These are phyloP conservation scores for Mesostigma viride DNA, from an alignment of 139 green algal species.

Conservation along the genomic window DNA sequence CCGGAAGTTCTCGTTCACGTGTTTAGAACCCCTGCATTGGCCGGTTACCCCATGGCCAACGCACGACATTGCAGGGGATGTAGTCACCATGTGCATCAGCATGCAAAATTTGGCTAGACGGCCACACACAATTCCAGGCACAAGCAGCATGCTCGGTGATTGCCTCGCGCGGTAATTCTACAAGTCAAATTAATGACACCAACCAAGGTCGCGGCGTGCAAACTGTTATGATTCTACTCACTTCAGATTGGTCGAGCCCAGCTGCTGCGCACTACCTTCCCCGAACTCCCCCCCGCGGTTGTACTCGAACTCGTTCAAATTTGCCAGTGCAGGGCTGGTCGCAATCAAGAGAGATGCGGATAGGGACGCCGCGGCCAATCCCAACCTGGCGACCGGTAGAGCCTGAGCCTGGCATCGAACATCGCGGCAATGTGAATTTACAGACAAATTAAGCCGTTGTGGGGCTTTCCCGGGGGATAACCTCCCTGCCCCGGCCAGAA, in stretches of 20 bases:
- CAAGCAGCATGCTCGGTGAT: not conserved
- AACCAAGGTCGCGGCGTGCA: no score
- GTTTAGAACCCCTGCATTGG: conserved; percentile 10
- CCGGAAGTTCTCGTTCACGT: conserved; percentile 30
- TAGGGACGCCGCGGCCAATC: conserved; percentile 12
- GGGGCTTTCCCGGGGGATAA: no score
- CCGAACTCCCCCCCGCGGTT: conserved; percentile 31
- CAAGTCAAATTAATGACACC: no score
- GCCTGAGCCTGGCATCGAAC: no score
- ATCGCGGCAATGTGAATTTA: no score
- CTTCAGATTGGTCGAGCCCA: conserved; percentile 27
- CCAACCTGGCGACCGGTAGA: no score
- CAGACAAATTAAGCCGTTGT: no score
- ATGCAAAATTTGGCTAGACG: not conserved
- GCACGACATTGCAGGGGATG: not conserved
- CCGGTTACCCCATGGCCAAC: not conserved
- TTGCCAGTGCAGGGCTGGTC: conserved; percentile 14
- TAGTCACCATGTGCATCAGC: not conserved
- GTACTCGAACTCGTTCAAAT: conserved; percentile 34
- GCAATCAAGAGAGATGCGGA: conserved; percentile 6
- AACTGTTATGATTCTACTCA: not conserved
- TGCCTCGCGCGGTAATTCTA: not conserved
- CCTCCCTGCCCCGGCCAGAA: no score
- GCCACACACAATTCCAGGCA: no score
- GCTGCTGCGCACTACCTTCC: conserved; percentile 25